Base-by-base conservation (phyloP, 768 basidiomycete species). In the Suillus americanus region DNA sequence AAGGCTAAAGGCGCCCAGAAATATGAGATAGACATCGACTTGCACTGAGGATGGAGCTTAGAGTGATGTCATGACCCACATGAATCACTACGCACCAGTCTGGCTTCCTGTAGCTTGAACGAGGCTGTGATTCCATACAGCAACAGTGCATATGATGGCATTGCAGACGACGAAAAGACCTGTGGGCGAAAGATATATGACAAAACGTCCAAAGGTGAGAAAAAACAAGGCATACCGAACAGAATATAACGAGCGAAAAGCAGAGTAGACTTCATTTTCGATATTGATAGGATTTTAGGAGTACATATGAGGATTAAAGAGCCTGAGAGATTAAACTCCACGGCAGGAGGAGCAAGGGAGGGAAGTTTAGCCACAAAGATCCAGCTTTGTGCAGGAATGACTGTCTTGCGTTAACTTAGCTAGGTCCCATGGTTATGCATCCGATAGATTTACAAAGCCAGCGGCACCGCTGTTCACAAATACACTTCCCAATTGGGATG, bases 51-150 rank as follows among this genome's bases (percentile, higher is more conserved):
- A 56, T 16, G 46, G 66, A 67, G 35, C 64, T 67, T 41, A 72
- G 23, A 38, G 38, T 16, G 60, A 62, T 8, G 65, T 33, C 51
- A 59, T 45, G 46, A 60, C 25, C 59, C 61, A 38, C 48, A 6
- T n/a, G 30, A 50, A 59, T 28, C 28, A 28, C 38, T 60, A 78
- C 84, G 59, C 68, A 88, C 87, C 67, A 59, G 78, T 74, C 67
- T 73, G 72, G 25, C 23, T 25, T 50, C 68, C 70, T 41, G 73
- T 63, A 46, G 74, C 64, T 62, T 78, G 74, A 53, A 81, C 75
- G 67, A 89, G 76, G 67, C 84, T 84, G 51, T 84, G 72, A 74
- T 91, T 89, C 90, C 89, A 91, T 23, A 88, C 86, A 62, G 89
- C 86, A 37, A 86, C 80, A 68, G 85, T 87, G 65, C 86, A 84